Percentiles rank a stretch among this genome's conserved stretches.
Conservation (phyloP, 2,329 filamentous ascomycete genomes). For the Cladosporium velox region DNA sequence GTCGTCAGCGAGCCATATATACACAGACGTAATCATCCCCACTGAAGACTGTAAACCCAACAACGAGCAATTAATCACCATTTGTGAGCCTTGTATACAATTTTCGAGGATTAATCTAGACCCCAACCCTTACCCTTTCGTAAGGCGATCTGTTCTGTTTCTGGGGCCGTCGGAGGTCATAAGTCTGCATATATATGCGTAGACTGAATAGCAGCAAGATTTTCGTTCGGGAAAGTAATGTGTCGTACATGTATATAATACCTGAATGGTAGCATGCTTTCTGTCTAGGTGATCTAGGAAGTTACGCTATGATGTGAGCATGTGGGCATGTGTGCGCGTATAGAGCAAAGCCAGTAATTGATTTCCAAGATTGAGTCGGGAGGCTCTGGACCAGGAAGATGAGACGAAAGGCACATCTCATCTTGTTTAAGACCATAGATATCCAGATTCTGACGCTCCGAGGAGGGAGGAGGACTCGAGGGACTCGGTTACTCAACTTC, state of each 20-base stretch:
- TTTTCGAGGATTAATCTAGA: background rate
- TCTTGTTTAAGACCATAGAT: background rate
- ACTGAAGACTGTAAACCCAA: background rate
- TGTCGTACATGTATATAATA: too few relatives aligned
- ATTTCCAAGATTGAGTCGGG: too few relatives aligned
- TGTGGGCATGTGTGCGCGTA: background rate
- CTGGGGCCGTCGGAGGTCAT: background rate
- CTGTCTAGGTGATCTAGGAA: background rate
- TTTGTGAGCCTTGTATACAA: background rate
- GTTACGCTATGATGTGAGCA: background rate
- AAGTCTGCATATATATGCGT: background rate
- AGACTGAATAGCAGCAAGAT: background rate
- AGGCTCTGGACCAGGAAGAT: background rate
- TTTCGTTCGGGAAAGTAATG: background rate
- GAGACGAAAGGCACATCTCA: background rate
- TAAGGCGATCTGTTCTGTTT: background rate
- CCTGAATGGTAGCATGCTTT: background rate
- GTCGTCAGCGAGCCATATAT: background rate
- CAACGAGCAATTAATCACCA: background rate
- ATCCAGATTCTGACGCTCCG: background rate
- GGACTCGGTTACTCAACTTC: background rate
- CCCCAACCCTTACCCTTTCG: background rate
- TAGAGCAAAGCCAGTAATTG: background rate
- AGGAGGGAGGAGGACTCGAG: background rate
- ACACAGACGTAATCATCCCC: background rate